Conservation (phyloP, 2,329 filamentous ascomycete genomes). For the Exophiala sp. region DNA sequence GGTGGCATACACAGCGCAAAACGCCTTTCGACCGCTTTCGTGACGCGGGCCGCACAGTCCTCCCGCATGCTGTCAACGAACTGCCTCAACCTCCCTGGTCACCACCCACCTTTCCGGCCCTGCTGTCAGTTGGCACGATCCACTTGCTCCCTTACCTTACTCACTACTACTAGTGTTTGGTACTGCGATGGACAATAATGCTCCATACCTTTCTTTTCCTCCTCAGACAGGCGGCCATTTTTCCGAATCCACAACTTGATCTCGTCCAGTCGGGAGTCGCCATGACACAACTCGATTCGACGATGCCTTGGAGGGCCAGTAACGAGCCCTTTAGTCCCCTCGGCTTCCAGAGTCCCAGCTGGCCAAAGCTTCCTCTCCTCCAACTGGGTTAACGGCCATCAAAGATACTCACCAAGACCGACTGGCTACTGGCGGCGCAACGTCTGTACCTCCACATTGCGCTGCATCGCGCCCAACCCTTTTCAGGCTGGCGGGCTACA, state of each 20-base stretch:
- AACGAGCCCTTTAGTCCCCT: not conserved
- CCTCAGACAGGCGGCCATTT: not conserved
- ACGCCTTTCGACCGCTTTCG: not conserved
- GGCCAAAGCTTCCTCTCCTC: not conserved
- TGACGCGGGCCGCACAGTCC: conserved; percentile 9
- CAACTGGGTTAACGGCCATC: not conserved
- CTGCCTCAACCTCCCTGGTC: not conserved
- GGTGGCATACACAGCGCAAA: not conserved
- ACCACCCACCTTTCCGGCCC: not conserved
- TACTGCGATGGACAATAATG: not conserved
- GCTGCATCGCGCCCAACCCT: not conserved
- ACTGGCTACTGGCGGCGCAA: not conserved
- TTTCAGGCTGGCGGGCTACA: not conserved
- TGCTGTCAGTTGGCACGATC: not conserved
- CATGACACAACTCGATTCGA: not conserved
- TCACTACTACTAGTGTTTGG: not conserved
- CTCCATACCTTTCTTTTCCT: not conserved
- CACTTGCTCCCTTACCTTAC: not conserved
- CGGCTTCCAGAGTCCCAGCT: not conserved
- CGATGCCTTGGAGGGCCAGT: not conserved
- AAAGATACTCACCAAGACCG: not conserved
- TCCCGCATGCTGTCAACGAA: conserved; percentile 6
- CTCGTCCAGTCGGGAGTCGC: not conserved
- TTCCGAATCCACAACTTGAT: not conserved
- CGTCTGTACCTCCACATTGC: not conserved